These are phyloP conservation scores for Leptographium radiaticola DNA, from an alignment of 2,329 filamentous ascomycete species.

Conservation along the genomic window DNA sequence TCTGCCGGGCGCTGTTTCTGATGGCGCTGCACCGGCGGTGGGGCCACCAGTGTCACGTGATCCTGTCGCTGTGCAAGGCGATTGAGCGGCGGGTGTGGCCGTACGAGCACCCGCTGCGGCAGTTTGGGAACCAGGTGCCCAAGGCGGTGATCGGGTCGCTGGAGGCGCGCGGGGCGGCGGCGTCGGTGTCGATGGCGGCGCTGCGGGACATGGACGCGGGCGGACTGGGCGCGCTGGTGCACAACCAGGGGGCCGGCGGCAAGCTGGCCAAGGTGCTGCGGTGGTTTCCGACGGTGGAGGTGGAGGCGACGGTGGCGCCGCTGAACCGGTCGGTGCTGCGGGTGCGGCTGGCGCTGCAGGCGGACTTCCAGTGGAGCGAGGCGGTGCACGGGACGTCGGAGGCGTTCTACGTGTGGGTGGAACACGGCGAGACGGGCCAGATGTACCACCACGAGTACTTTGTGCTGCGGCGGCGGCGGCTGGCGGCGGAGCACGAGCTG, in stretches of 20 bases:
- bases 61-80: slow-evolving; percentile 87
- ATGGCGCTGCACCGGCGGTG: slow-evolving; percentile 89
- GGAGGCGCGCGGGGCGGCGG: slow-evolving; percentile 40
- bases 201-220: slow-evolving; percentile 86
- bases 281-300: slow-evolving; percentile 81
- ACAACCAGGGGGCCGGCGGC: slow-evolving; percentile 77
- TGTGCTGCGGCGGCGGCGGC: slow-evolving; percentile 76
- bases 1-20: slow-evolving; percentile 92
- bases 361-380: slow-evolving; percentile 92
- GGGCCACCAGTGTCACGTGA: slow-evolving; percentile 87
- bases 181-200: slow-evolving; percentile 54
- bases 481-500: slow-evolving; percentile 92
- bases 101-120: slow-evolving; percentile 85
- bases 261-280: slow-evolving; percentile 70
- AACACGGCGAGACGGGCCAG: slow-evolving; percentile 93
- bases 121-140: slow-evolving; percentile 66
- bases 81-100: slow-evolving; percentile 96
- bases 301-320: slow-evolving; percentile 91
- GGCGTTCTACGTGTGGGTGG: slow-evolving; percentile 97
- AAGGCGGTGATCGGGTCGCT: slow-evolving; percentile 72
- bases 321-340: slow-evolving; percentile 87
- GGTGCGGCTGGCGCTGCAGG: slow-evolving; percentile 74
- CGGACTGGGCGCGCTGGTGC: slow-evolving; percentile 82
- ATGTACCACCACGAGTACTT: slow-evolving; percentile 98
- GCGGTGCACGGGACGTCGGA: slow-evolving; percentile 87